Evolutionary conservation across 768 basidiomycete genomes (phyloP), one percentile per base, ranked within the genome.

Genomic region (Agrocybe chaxingu): DNA sequence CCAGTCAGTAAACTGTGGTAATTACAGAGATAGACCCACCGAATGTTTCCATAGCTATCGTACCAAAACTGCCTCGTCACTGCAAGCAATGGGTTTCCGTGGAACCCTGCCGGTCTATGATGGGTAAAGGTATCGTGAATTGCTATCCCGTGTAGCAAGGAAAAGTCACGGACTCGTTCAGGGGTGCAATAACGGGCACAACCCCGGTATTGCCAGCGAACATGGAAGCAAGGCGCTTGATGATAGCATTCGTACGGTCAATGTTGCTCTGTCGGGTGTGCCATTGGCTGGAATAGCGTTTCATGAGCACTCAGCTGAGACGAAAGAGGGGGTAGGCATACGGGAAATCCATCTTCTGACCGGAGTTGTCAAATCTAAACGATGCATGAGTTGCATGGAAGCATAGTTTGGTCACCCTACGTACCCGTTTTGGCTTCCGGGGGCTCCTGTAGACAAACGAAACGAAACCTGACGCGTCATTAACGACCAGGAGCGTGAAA

Each of bases 391-490:
- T 24, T 24, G 35, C 24, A 30, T 33, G 37, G 35, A 50, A 49
- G 18, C 13, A 37, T 12, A 30, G 12, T 39, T 38, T 12, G 18
- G 46, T 24, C 32, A n/a, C 42, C 43, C 32, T 47, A 52, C 16
- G 42, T 33, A 86, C 87, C 82, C 88, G 56, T 91, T 90, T 66
- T 93, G 89, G 63, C 86, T 88, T 11, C 92, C 92, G 1, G 92
- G 89, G 30, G 81, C 90, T 49, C 80, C 80, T 73, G 48, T 62
- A 47, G 12, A 35, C 30, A 32, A 50, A 38, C 13, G 42, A 12
- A 33, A 38, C 42, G 47, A 47, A 57, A 63, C 50, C 5, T 7
- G 42, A 43, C 35, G 24, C 45, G 29, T 32, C 41, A 19, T 29
- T 42, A 19, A 33, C 29, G 11, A 16, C 31, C 24, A 19, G 31